A percentile compares a stretch with the other conserved stretches of the same genome.
phyloP scores from a whole-genome alignment of 192 early-diverging fungal genomes.

The Coemansia sp. region DNA sequence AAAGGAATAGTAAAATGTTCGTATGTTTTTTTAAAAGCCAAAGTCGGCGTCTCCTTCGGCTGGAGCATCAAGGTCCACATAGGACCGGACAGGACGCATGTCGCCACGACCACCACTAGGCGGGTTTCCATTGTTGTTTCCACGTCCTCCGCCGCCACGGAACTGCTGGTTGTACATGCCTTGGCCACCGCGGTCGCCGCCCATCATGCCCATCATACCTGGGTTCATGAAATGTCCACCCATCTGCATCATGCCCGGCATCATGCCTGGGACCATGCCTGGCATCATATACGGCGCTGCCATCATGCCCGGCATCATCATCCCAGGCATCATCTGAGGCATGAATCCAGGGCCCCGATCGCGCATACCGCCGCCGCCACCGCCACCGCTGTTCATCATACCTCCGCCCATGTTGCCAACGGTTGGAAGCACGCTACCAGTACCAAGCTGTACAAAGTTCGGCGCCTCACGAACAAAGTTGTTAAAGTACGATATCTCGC shows the following conservation, averaged over 20 bases:
- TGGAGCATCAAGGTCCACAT: conserved; percentile 87
- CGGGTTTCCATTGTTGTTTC: conserved; percentile 12
- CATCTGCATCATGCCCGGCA: conserved; percentile 53
- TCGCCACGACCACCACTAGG: conserved; percentile 42
- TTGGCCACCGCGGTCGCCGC: conserved; percentile 33
- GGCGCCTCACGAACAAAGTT: conserved; percentile 87
- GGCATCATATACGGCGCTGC: conserved; percentile 43
- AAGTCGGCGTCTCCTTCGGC: conserved; percentile 71
- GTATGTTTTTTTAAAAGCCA: conserved; percentile 37
- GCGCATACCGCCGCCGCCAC: conserved; percentile 17
- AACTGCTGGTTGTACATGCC: conserved; percentile 36
- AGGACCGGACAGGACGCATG: conserved; percentile 79
- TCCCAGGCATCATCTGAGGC: conserved; percentile 50
- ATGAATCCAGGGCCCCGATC: conserved; percentile 36
- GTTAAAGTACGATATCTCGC: conserved; percentile 81
- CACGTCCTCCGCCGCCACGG: conserved; percentile 9
- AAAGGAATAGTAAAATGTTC: not conserved
- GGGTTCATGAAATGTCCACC: conserved; percentile 47
- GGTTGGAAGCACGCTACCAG: conserved; percentile 27
- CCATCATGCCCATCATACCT: conserved; percentile 47
- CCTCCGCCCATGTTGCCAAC: conserved; percentile 16
- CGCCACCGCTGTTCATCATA: conserved; percentile 12
- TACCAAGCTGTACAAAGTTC: conserved; percentile 62
- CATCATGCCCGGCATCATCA: conserved; percentile 56
- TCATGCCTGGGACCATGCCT: conserved; percentile 46